Percentiles rank a stretch among this genome's conserved stretches.
Conservation (phyloP, 345 rosid genomes). For the Pistacia integerrima region DNA sequence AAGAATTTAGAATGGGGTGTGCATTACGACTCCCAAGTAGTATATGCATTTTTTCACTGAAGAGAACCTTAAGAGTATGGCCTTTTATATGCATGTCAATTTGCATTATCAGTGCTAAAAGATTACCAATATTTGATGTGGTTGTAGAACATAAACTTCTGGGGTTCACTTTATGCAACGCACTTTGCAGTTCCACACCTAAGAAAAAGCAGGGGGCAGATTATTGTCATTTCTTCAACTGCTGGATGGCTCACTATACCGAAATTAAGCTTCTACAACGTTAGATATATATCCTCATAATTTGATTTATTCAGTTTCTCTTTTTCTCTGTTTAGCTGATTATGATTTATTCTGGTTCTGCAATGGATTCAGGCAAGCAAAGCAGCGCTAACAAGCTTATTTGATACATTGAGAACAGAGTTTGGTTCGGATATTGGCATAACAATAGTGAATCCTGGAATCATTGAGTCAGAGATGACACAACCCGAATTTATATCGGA, state of each 20-base stretch:
- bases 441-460: conserved; percentile 17
- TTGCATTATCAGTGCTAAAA: not conserved
- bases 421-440: conserved; percentile 23
- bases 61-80: no score
- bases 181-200: conserved; percentile 52
- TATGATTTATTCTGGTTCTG: not conserved
- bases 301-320: no score
- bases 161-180: conserved; percentile 42
- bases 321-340: not conserved
- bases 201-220: conserved; percentile 46
- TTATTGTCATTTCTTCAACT: conserved; percentile 34
- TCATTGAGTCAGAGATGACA: conserved; percentile 21
- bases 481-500: not conserved
- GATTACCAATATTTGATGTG: not conserved
- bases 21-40: no score
- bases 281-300: conserved; percentile 11
- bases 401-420: conserved; percentile 34
- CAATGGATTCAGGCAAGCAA: conserved; percentile 22
- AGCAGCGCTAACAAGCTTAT: conserved; percentile 43
- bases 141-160: conserved; percentile 32
- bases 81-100: no score
- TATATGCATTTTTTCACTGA: no score
- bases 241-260: conserved; percentile 34
- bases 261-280: conserved; percentile 35
- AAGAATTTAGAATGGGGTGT: no score